Conservation (phyloP, 768 basidiomycete genomes). For the Dendrothele bispora region DNA sequence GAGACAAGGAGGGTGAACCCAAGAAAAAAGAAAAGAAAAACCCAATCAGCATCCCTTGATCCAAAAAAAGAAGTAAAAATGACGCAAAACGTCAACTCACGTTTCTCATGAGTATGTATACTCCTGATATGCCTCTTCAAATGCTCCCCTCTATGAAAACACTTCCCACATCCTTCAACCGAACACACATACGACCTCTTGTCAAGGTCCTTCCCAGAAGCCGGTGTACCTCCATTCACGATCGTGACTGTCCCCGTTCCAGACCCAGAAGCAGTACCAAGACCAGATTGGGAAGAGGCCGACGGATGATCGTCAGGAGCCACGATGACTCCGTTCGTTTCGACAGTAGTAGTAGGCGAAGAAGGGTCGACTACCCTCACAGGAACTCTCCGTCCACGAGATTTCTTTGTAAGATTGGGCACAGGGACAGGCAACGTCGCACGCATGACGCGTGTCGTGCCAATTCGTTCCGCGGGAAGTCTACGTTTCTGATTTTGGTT, state of each 20-base stretch:
- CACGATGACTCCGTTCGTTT: constrained; percentile 6
- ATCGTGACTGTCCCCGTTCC: constrained; percentile 4
- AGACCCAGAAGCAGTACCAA: not conserved
- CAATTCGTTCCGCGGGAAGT: constrained; percentile 5
- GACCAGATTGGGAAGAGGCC: not conserved
- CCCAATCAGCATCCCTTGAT: too few relatives aligned
- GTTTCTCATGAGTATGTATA: constrained; percentile 84
- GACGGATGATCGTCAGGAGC: not conserved
- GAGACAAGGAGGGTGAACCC: not conserved
- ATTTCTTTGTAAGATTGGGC: constrained; percentile 64
- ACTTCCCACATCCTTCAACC: constrained; percentile 74
- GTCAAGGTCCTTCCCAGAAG: constrained; percentile 17
- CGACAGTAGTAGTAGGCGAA: constrained; percentile 1
- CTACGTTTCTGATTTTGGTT: too few relatives aligned
- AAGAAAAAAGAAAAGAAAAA: constrained; percentile 3
- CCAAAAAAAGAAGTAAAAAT: not conserved
- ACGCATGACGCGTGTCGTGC: constrained; percentile 5
- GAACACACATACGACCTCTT: constrained; percentile 62
- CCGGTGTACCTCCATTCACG: constrained; percentile 14
- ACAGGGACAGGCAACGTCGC: constrained; percentile 45
- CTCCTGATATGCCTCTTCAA: constrained; percentile 78
- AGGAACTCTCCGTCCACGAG: constrained; percentile 60
- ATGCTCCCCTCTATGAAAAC: constrained; percentile 79
- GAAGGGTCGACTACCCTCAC: constrained; percentile 12
- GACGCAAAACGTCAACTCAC: constrained; percentile 44